These are phyloP conservation scores for Trichophyton rubrum DNA, from an alignment of 2,329 filamentous ascomycete species.

Conservation along the genomic window DNA sequence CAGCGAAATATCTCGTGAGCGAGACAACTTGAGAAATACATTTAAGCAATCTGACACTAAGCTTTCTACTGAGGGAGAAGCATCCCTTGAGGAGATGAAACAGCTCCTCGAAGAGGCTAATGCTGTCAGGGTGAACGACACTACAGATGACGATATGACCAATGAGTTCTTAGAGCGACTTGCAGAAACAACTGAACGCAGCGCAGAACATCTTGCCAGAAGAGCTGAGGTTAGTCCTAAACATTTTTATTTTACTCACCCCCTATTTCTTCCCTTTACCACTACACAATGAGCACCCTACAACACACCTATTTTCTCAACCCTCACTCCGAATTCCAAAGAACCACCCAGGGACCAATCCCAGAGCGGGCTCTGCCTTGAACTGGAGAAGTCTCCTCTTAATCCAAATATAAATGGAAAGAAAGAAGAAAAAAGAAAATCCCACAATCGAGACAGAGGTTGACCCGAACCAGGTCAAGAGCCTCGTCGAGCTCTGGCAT, in stretches of 20 bases:
- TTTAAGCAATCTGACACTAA: constrained; percentile 29
- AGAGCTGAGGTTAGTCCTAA: constrained; percentile 30
- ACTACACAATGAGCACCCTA: neutral
- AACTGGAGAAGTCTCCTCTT: neutral
- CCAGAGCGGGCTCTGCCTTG: neutral
- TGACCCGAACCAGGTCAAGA: constrained; percentile 14
- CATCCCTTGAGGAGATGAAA: constrained; percentile 31
- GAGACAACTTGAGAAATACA: constrained; percentile 28
- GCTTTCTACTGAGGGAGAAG: constrained; percentile 30
- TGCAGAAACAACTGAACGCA: constrained; percentile 46
- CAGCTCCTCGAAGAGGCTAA: constrained; percentile 29
- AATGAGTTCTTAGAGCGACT: constrained; percentile 32
- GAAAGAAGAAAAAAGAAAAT: neutral
- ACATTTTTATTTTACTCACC: constrained; percentile 3
- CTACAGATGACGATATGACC: constrained; percentile 22
- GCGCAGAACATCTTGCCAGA: constrained; percentile 30
- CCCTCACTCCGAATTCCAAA: neutral
- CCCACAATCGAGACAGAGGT: constrained; percentile 8
- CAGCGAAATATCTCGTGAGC: constrained; percentile 28
- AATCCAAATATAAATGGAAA: neutral
- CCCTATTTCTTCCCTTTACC: neutral
- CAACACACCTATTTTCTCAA: neutral
- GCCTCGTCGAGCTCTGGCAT: constrained; percentile 14
- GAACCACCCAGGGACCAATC: neutral
- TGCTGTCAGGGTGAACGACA: constrained; percentile 22